Evolutionary conservation across 1,139 yeast genomes (phyloP), one percentile per base, ranked within the genome.

Genomic region (Kodamaea arcana): DNA sequence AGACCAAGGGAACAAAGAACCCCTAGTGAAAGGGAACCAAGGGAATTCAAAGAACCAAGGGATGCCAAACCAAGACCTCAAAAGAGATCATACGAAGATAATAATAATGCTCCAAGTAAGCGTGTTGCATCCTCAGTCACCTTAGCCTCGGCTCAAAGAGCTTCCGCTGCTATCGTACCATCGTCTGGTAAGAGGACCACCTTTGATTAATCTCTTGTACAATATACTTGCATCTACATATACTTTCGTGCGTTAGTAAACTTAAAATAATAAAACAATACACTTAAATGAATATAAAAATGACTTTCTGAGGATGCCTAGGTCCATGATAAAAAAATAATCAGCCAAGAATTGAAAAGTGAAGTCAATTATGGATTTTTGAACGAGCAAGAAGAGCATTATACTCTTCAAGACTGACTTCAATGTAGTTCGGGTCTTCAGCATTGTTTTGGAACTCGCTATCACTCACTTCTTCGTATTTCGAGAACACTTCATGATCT

Each of bases 101-200:
- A 45, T 27, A 37, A 32, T 18, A 26, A 36, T 23, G 37, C 36
- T 15, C 32, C 49, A 4, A 52, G 54, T 34, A 68, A 69, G 49
- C 69, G 88, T 59, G 60, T 77, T 36, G 82, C 81, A 45, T 87
- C 97, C 6, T 90, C 97, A 24, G 75, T 85, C 30, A 96, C 96
- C 0, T 71, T 92, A 50, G 94, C 96, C 3, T 69, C 71, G 13
- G 97, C 97, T 2, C 95, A 79, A 61, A 78, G 98, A 62, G 95
- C 82, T 4, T 83, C 87, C 53, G 87, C 87, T 15, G 92, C 95
- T 4, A 86, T 92, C 52, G 95, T 87, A 24, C 80, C 86, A 32
- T 83, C 96, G 0, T 70, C 81, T n/a, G 98, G 97, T 57, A 90
- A 86, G 63, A 92, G 88, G 60, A 71, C 73, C 34, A 83, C 79